A percentile compares a stretch with the other conserved stretches of the same genome.
Evolutionary conservation across 805 yeast genomes (phyloP).

Genomic region (Myxozyma geophila): DNA sequence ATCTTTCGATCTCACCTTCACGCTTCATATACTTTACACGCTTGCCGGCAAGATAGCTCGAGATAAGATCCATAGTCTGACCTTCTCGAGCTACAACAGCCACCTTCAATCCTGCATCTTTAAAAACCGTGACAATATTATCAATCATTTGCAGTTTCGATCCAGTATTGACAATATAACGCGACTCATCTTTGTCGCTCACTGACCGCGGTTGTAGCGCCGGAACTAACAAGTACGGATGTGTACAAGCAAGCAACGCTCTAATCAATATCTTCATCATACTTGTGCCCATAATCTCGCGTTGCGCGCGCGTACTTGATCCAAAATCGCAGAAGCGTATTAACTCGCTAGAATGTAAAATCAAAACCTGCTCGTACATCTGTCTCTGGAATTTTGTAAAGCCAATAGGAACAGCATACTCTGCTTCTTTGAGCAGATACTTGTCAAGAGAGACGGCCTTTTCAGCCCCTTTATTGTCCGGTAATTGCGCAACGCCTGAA

Average conservation of each 20-base stretch:
- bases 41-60: slow-evolving; percentile 69
- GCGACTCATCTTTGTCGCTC: slow-evolving; percentile 38
- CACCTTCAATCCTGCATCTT: slow-evolving; percentile 53
- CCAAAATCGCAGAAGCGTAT: slow-evolving; percentile 76
- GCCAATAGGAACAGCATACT: slow-evolving; percentile 79
- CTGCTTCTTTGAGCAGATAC: slow-evolving; percentile 49
- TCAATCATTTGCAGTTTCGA: slow-evolving; percentile 70
- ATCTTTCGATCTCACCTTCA: slow-evolving; percentile 50
- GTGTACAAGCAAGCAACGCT: slow-evolving; percentile 80
- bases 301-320: slow-evolving; percentile 45
- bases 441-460: slow-evolving; percentile 29
- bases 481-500: slow-evolving; percentile 28
- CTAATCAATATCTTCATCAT: slow-evolving; percentile 75
- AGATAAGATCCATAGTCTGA: slow-evolving; percentile 69
- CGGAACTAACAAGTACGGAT: slow-evolving; percentile 82
- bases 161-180: slow-evolving; percentile 35
- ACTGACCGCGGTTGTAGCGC: slow-evolving; percentile 85
- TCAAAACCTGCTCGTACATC: slow-evolving; percentile 86
- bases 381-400: slow-evolving; percentile 86
- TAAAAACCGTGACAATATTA: slow-evolving; percentile 64
- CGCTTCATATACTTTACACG: slow-evolving; percentile 61
- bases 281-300: slow-evolving; percentile 67
- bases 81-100: slow-evolving; percentile 76
- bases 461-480: slow-evolving; percentile 26
- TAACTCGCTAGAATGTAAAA: slow-evolving; percentile 89